Conservation (phyloP, 345 rosid genomes). For the Salix exigua region DNA sequence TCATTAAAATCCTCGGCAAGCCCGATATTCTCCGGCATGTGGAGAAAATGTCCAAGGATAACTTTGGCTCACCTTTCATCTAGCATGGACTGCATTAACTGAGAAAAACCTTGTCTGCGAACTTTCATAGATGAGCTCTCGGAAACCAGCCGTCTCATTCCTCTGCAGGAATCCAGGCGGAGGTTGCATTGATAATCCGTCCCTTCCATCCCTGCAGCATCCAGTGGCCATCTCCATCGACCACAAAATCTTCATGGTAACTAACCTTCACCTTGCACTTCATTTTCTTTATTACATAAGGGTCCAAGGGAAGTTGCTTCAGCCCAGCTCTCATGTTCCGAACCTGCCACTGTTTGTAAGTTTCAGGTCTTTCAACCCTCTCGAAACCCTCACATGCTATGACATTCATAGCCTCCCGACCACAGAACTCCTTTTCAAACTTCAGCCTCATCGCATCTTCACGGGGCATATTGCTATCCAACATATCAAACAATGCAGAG, state of each 20-base stretch:
- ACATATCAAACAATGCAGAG: constrained; percentile 27
- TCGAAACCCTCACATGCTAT: constrained; percentile 34
- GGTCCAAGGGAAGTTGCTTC: constrained; percentile 24
- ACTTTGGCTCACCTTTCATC: too few species aligned
- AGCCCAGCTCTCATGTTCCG: constrained; percentile 30
- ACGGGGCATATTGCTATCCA: constrained; percentile 13
- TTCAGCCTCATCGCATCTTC: constrained; percentile 23
- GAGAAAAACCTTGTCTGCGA: neutral
- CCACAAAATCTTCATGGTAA: constrained; percentile 33
- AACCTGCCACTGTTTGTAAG: constrained; percentile 38
- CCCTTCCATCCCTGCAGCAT: constrained; percentile 39
- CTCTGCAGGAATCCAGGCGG: constrained; percentile 28
- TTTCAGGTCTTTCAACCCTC: constrained; percentile 30
- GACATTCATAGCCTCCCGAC: constrained; percentile 32
- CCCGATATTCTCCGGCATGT: too few species aligned
- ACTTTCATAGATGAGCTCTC: neutral
- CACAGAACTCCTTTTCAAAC: constrained; percentile 26
- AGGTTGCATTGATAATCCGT: constrained; percentile 18
- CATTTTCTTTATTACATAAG: constrained; percentile 3
- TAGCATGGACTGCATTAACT: neutral
- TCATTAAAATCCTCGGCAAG: too few species aligned
- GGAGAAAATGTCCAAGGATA: too few species aligned
- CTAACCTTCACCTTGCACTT: constrained; percentile 6
- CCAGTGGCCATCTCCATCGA: constrained; percentile 30
- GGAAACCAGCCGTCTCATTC: neutral